These are phyloP conservation scores for Manihot esculenta DNA, from an alignment of 441 rosid genomes.

Conservation along the genomic window DNA sequence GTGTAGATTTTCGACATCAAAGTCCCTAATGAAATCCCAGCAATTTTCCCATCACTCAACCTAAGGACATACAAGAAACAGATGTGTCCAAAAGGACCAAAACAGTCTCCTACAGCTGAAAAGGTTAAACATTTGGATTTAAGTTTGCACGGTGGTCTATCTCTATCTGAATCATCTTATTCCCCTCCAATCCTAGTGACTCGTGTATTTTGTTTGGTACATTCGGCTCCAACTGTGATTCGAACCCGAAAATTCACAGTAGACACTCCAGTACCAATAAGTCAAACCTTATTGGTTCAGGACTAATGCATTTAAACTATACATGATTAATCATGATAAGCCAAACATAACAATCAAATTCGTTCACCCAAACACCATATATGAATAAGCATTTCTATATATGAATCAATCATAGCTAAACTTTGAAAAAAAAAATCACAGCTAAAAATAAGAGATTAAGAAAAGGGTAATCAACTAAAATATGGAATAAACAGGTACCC, in stretches of 20 bases:
- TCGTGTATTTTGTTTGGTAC: too few species aligned
- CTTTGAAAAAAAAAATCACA: neutral
- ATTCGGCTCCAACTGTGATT: too few species aligned
- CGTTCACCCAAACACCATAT: too few species aligned
- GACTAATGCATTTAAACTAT: too few species aligned
- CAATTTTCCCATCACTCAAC: neutral
- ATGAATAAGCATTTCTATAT: neutral
- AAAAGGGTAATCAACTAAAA: neutral
- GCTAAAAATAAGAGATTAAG: neutral
- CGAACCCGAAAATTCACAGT: too few species aligned
- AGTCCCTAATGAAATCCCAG: neutral
- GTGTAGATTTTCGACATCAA: neutral
- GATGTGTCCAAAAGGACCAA: neutral
- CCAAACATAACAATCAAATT: too few species aligned
- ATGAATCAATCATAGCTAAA: neutral
- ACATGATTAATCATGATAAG: too few species aligned
- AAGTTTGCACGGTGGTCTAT: neutral
- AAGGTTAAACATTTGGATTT: neutral
- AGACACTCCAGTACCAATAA: too few species aligned
- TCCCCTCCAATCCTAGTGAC: neutral
- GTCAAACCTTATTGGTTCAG: too few species aligned
- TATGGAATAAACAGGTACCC: conserved; percentile 29
- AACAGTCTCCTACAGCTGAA: neutral
- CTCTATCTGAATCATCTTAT: neutral
- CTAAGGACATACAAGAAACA: neutral